A percentile compares a stretch with the other conserved stretches of the same genome.
Conservation (phyloP, 2,329 filamentous ascomycete species). For the Sarocladiaceae sp. region DNA sequence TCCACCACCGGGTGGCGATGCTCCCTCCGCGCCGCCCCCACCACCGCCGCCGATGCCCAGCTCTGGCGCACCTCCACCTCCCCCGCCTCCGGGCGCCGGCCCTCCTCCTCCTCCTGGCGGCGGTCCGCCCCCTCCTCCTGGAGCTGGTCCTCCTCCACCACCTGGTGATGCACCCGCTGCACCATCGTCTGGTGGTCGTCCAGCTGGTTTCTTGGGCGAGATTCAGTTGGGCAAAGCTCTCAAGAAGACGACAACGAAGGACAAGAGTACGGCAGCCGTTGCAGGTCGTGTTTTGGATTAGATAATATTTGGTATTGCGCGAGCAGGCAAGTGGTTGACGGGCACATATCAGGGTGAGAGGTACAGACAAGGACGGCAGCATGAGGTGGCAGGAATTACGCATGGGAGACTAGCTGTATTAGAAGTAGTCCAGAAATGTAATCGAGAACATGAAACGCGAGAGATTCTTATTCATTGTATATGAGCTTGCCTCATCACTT, state of each 20-base stretch:
- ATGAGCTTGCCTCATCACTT: constrained; percentile 3
- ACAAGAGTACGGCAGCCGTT: constrained; percentile 68
- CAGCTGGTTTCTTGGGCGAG: constrained; percentile 68
- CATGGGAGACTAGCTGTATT: neutral
- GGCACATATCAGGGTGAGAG: too few species aligned
- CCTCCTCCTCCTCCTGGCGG: constrained; percentile 29
- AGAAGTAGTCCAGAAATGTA: neutral
- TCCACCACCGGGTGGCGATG: constrained; percentile 21
- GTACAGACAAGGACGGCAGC: too few species aligned
- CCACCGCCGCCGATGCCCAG: constrained; percentile 28
- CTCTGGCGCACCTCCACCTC: constrained; percentile 32
- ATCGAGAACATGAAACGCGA: neutral
- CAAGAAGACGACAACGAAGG: constrained; percentile 86
- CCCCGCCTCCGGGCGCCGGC: constrained; percentile 28
- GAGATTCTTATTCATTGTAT: neutral
- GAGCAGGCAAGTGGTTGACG: too few species aligned
- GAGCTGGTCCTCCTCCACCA: constrained; percentile 38
- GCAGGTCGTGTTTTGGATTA: constrained; percentile 71
- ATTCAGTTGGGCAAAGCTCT: constrained; percentile 77
- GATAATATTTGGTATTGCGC: too few species aligned
- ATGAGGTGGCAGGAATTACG: neutral
- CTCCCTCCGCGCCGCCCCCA: constrained; percentile 23
- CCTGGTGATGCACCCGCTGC: constrained; percentile 36
- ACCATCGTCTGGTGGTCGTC: constrained; percentile 42
- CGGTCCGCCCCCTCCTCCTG: constrained; percentile 36